Conservation (phyloP, 306 rosid species). For the Vigna hirtella region DNA sequence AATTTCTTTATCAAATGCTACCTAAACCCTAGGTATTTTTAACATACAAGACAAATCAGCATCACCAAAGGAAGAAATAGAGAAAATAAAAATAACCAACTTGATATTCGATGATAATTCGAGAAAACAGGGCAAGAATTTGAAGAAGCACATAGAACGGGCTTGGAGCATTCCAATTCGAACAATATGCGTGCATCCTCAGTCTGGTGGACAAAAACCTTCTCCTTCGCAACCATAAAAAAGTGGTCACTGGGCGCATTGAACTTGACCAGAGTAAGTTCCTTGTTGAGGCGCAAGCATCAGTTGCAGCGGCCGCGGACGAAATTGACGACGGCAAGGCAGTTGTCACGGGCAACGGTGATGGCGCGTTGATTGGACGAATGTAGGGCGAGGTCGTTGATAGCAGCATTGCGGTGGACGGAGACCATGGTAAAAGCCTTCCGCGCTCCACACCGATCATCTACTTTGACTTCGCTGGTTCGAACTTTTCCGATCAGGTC, state of each 20-base stretch:
- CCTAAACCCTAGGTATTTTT: constrained; percentile 57
- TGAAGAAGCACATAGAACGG: constrained; percentile 49
- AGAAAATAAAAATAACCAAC: background rate
- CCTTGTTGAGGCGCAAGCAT: constrained; percentile 67
- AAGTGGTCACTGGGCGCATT: constrained; percentile 19
- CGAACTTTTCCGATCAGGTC: too few relatives aligned
- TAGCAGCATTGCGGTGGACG: constrained; percentile 62
- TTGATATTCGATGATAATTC: background rate
- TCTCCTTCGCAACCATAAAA: constrained; percentile 68
- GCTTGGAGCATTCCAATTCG: constrained; percentile 63
- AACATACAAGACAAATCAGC: background rate
- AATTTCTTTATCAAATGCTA: constrained; percentile 47
- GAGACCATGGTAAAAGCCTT: constrained; percentile 70
- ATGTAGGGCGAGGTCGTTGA: constrained; percentile 81
- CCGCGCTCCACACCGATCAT: constrained; percentile 50
- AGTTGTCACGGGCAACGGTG: constrained; percentile 75
- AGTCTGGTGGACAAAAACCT: constrained; percentile 70
- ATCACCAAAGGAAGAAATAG: background rate
- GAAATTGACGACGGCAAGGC: constrained; percentile 83
- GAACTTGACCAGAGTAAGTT: constrained; percentile 68
- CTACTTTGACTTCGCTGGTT: too few relatives aligned
- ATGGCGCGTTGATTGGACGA: constrained; percentile 81
- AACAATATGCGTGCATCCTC: constrained; percentile 80
- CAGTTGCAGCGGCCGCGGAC: constrained; percentile 83
- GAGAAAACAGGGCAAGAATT: background rate